These are phyloP conservation scores for Fusarium sp. DNA, from an alignment of 2,329 filamentous ascomycete species.

Conservation along the genomic window DNA sequence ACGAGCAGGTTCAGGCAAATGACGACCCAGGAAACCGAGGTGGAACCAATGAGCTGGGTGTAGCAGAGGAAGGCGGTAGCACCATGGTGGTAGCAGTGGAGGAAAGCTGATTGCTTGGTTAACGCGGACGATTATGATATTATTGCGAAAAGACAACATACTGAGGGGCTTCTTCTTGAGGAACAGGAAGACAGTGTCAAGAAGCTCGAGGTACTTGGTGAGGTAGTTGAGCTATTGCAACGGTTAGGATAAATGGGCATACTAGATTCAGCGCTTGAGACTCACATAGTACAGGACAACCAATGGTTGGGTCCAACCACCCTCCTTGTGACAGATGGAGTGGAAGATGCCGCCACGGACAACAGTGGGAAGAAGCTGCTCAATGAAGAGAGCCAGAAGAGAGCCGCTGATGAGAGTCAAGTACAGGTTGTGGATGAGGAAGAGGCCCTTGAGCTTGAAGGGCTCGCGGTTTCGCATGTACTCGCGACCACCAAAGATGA, in stretches of 20 bases:
- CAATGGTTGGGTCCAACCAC: constrained; percentile 94
- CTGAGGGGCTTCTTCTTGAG: constrained; percentile 99
- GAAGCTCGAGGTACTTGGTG: constrained; percentile 95
- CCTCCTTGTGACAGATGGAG: constrained; percentile 83
- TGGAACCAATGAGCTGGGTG: constrained; percentile 94
- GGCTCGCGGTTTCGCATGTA: constrained; percentile 90
- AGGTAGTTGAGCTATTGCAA: constrained; percentile 88
- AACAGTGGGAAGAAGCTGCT: constrained; percentile 90
- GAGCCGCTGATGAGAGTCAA: constrained; percentile 87
- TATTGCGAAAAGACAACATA: constrained; percentile 40
- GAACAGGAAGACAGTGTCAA: constrained; percentile 97
- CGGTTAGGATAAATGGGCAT: constrained; percentile 30
- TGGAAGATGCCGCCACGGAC: constrained; percentile 88
- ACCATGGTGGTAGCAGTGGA: constrained; percentile 99
- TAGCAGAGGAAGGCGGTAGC: constrained; percentile 98
- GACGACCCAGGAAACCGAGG: constrained; percentile 93
- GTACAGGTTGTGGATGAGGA: constrained; percentile 97
- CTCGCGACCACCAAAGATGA: constrained; percentile 94
- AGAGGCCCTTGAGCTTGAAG: constrained; percentile 89
- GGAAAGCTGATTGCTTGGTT: constrained; percentile 77
- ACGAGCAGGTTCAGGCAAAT: constrained; percentile 94
- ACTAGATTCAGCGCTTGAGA: not conserved
- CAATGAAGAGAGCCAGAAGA: constrained; percentile 87
- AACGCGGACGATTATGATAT: constrained; percentile 42
- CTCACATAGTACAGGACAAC: constrained; percentile 97